Percentiles rank a stretch among this genome's conserved stretches.
These are phyloP conservation scores for Alternaria arborescens DNA, from an alignment of 2,329 filamentous ascomycete genomes.

Conservation along the genomic window DNA sequence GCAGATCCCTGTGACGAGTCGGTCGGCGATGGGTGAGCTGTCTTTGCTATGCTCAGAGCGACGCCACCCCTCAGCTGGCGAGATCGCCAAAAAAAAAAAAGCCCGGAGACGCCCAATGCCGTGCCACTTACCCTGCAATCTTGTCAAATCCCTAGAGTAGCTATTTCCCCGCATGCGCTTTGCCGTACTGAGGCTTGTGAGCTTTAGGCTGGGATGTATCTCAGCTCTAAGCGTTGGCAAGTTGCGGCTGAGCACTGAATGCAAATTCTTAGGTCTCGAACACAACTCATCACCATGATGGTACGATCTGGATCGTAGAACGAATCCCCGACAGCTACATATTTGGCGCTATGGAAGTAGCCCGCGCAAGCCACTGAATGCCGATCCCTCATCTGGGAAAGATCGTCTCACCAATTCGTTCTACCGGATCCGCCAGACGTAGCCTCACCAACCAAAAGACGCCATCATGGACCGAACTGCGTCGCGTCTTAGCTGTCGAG, in stretches of 20 bases:
- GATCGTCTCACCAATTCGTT: slow-evolving; percentile 28
- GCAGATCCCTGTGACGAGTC: slow-evolving; percentile 3
- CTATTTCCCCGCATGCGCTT: background rate
- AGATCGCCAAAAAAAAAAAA: slow-evolving; percentile 10
- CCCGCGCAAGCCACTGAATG: slow-evolving; percentile 35
- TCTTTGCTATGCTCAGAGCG: slow-evolving; percentile 5
- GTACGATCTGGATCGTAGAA: slow-evolving; percentile 17
- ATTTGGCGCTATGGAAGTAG: slow-evolving; percentile 25
- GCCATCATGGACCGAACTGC: slow-evolving; percentile 32
- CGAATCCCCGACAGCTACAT: slow-evolving; percentile 25
- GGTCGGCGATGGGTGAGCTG: slow-evolving; percentile 1
- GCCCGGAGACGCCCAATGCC: slow-evolving; percentile 16
- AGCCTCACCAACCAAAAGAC: slow-evolving; percentile 39
- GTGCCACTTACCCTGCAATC: slow-evolving; percentile 6
- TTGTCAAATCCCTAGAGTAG: background rate
- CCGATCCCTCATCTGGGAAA: slow-evolving; percentile 17
- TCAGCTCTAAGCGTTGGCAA: background rate
- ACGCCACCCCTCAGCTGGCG: slow-evolving; percentile 10
- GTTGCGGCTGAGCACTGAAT: slow-evolving; percentile 1
- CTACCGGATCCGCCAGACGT: slow-evolving; percentile 23
- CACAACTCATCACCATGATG: slow-evolving; percentile 7
- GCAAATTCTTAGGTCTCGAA: slow-evolving; percentile 3
- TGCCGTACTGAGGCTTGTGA: background rate
- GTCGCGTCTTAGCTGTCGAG: slow-evolving; percentile 22
- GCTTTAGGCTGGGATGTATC: background rate